phyloP scores from a whole-genome alignment of 2,329 filamentous ascomycete genomes.

The Diplodia seriata region DNA sequence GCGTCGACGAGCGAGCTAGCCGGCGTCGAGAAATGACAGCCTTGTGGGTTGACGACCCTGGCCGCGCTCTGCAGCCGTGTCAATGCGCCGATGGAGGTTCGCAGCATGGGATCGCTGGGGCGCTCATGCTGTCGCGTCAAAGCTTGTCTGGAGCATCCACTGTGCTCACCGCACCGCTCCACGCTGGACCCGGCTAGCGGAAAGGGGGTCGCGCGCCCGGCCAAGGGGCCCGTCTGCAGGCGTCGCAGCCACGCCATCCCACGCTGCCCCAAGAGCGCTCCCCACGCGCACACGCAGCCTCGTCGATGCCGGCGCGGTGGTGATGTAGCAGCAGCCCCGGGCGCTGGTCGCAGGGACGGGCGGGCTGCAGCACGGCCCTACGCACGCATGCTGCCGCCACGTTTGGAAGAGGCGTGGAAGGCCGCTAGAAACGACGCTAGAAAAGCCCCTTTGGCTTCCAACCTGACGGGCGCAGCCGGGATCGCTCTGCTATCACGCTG shows the following conservation, averaged over 20 bases:
- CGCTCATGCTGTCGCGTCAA: conserved; percentile 39
- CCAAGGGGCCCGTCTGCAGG: conserved; percentile 10
- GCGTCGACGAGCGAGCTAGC: conserved; percentile 38
- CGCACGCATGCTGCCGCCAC: conserved; percentile 33
- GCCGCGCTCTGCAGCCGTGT: conserved; percentile 34
- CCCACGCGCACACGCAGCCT: conserved; percentile 13
- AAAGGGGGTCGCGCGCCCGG: conserved; percentile 22
- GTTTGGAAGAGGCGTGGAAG: conserved; percentile 36
- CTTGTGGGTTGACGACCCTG: conserved; percentile 41
- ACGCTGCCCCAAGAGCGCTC: not conserved
- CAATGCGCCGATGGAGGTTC: conserved; percentile 31
- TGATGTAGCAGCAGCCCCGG: conserved; percentile 33
- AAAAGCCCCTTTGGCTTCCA: conserved; percentile 28
- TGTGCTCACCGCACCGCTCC: conserved; percentile 32
- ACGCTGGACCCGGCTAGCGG: conserved; percentile 27
- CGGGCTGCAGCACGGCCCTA: conserved; percentile 29
- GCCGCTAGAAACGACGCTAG: conserved; percentile 36
- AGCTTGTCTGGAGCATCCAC: conserved; percentile 40
- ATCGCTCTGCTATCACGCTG: conserved; percentile 35
- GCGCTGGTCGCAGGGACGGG: conserved; percentile 30
- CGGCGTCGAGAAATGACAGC: conserved; percentile 42
- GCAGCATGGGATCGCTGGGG: conserved; percentile 41
- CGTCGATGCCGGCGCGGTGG: conserved; percentile 29
- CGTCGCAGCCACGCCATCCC: conserved; percentile 25
- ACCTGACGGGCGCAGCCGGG: conserved; percentile 31